phyloP scores from a whole-genome alignment of 1,139 yeast genomes.

The Debaryomyces robertsiae region DNA sequence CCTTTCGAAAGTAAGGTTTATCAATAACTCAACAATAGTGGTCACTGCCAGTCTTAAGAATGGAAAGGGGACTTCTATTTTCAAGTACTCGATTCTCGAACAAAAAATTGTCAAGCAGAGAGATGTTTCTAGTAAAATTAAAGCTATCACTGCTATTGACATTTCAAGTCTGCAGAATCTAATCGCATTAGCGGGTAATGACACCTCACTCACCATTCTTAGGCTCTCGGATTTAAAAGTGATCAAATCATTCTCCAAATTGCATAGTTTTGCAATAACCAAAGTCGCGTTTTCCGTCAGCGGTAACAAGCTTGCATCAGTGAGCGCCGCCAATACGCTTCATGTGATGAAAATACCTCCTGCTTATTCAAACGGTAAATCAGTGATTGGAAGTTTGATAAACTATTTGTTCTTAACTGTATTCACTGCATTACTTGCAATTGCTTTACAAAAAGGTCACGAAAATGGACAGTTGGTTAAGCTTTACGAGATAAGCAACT shows the following conservation, averaged over 20 bases:
- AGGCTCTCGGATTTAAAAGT: conserved; percentile 53
- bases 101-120: conserved; percentile 46
- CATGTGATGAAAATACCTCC: conserved; percentile 63
- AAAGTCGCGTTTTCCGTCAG: conserved; percentile 69
- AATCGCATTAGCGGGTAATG: conserved; percentile 76
- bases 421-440: conserved; percentile 47
- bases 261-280: conserved; percentile 83
- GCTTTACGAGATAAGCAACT: conserved; percentile 20
- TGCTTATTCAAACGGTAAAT: conserved; percentile 47
- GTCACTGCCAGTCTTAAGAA: conserved; percentile 57
- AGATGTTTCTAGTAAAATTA: conserved; percentile 54
- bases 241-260: conserved; percentile 54
- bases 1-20: conserved; percentile 63
- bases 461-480: conserved; percentile 41
- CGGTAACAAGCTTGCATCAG: conserved; percentile 70
- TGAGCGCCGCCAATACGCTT: conserved; percentile 79
- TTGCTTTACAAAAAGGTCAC: conserved; percentile 44
- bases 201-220: conserved; percentile 62
- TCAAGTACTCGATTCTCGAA: conserved; percentile 44
- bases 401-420: conserved; percentile 45
- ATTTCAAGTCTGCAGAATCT: conserved; percentile 45
- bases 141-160: conserved; percentile 74
- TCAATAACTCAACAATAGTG: conserved; percentile 53
- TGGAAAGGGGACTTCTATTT: conserved; percentile 44
- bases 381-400: conserved; percentile 44